Base-by-base conservation (phyloP, 2,329 filamentous ascomycete species). In the Cadophora gregata region DNA sequence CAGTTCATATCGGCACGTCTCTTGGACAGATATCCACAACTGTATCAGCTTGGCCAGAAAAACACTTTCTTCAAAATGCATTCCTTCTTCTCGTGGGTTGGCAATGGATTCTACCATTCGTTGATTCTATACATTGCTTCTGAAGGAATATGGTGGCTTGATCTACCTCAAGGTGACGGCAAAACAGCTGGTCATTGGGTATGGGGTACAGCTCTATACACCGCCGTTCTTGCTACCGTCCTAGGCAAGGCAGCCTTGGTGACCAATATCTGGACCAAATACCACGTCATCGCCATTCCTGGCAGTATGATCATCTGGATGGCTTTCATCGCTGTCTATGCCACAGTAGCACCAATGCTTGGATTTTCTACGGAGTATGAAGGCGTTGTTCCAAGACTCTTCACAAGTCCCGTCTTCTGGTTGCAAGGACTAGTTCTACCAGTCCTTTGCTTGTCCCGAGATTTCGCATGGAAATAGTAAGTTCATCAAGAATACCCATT, bases 191-290 rank as follows among this genome's bases (percentile, higher is more conserved):
- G 95, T 1, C 96, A 98, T 78, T 99, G 96, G 96, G 92, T 98
- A 3, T 99, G 96, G 96, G 96, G 95, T 65, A 93, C 93, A 6
- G 89, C 91, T n/a, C 84, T 97, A 27, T 99, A 99, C 81, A 97
- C 93, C 1, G 90, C 96, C 7, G 93, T 93, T n/a, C 87, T 99
- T 25, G 87, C 94, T 27, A 98, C 96, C 0, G 95, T 98, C 0
- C 88, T 99, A 4, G 92, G 93, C 69, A 99, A 99, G 81, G 96
- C 96, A 3, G 93, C 93, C 0, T 85, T 99, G 67, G 92, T 98
- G 71, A 97, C 95, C 25, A 97, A 93, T 79, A 95, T 97, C 80
- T 99, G 96, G 96, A 99, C 96, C 58, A 99, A 99, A 80, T 99
- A 97, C 79, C 94, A 96, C 68, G 88, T 99, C 71, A 87, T 98